Conservation (phyloP, 2,329 filamentous ascomycete genomes). For the Trichocomaceae sp. region DNA sequence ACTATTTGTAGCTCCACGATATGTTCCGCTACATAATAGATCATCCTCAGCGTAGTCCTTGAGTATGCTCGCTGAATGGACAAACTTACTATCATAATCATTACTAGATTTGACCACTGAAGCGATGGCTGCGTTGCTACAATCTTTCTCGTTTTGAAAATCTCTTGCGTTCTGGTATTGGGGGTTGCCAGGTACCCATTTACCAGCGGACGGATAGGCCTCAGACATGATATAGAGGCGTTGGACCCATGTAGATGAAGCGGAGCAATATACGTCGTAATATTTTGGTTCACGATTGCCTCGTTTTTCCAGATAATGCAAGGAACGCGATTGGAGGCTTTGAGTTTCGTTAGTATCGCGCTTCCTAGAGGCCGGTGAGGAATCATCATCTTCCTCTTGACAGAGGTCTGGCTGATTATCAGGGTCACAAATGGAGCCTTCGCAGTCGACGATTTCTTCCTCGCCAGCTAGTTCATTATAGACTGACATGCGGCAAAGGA, state of each 20-base stretch:
- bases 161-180: neutral
- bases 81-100: neutral
- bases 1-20: neutral
- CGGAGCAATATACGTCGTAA: neutral
- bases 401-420: neutral
- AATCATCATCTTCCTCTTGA: neutral
- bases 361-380: neutral
- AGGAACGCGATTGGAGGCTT: too few species aligned
- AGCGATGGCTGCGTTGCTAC: neutral
- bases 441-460: neutral
- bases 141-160: neutral
- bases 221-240: neutral
- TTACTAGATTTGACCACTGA: neutral
- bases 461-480: neutral
- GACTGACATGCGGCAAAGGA: neutral
- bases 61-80: too few species aligned
- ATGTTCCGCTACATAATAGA: neutral
- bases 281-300: neutral
- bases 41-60: too few species aligned
- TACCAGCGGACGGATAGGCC: neutral
- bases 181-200: neutral
- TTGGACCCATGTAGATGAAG: too few species aligned
- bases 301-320: neutral
- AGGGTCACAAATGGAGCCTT: neutral
- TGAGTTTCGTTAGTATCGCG: neutral